Percentiles rank a stretch among this genome's conserved stretches.
Conservation (phyloP, 805 yeast genomes). For the Cyberlindnera xishuangbannaensis region DNA sequence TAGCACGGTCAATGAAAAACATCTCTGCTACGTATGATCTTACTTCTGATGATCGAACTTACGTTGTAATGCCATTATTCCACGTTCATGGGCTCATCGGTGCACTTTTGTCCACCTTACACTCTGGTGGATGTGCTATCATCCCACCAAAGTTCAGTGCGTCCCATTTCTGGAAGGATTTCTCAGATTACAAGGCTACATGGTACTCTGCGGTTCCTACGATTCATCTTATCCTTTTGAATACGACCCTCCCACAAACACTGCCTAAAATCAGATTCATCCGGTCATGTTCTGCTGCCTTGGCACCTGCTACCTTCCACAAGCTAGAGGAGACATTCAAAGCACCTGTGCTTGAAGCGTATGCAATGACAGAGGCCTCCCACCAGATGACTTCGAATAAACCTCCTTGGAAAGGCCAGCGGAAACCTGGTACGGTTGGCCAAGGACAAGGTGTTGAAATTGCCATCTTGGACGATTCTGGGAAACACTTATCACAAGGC, state of each 20-base stretch:
- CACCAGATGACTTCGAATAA: constrained; percentile 75
- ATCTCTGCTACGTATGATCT: constrained; percentile 53
- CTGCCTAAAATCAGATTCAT: constrained; percentile 57
- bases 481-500: constrained; percentile 43
- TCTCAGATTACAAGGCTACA: constrained; percentile 41
- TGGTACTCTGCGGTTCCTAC: constrained; percentile 83
- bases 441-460: constrained; percentile 66
- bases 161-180: constrained; percentile 53
- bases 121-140: constrained; percentile 55
- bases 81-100: constrained; percentile 74
- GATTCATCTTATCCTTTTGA: constrained; percentile 60
- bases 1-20: constrained; percentile 53
- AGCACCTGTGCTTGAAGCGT: constrained; percentile 71
- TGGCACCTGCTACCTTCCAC: constrained; percentile 60
- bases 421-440: constrained; percentile 71
- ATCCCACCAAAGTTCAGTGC: constrained; percentile 63
- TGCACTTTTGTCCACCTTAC: constrained; percentile 55
- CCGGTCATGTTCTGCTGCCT: constrained; percentile 66
- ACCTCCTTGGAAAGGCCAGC: constrained; percentile 56
- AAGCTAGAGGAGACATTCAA: constrained; percentile 50
- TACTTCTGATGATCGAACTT: constrained; percentile 43
- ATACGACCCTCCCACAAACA: constrained; percentile 42
- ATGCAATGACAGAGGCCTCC: constrained; percentile 80
- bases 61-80: constrained; percentile 71
- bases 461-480: constrained; percentile 47